A percentile compares a stretch with the other conserved stretches of the same genome.
These are phyloP conservation scores for Podospora appendiculata DNA, from an alignment of 495 filamentous ascomycete genomes.

Conservation along the genomic window DNA sequence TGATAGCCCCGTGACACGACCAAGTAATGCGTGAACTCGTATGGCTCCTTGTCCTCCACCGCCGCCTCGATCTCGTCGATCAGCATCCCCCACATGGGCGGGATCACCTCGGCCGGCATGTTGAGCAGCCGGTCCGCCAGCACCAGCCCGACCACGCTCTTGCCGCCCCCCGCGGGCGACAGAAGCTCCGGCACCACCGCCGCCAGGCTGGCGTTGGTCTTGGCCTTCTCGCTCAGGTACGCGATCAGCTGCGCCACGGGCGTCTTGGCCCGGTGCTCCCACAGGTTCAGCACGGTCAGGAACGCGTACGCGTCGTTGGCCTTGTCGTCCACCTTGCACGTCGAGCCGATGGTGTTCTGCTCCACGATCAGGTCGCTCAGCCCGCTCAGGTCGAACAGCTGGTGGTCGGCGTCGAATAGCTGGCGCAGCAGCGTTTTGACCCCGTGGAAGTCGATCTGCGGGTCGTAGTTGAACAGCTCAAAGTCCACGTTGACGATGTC, in stretches of 20 bases:
- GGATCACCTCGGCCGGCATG: conserved; percentile 82
- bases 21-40: conserved; percentile 87
- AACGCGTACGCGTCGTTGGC: conserved; percentile 94
- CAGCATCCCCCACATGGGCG: conserved; percentile 95
- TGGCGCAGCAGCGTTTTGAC: conserved; percentile 85
- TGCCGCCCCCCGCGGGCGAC: conserved; percentile 1
- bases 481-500: conserved; percentile 95
- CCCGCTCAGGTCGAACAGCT: conserved; percentile 77
- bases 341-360: conserved; percentile 83
- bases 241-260: conserved; percentile 58
- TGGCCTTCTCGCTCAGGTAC: conserved; percentile 61
- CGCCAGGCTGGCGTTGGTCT: conserved; percentile 20
- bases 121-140: conserved; percentile 91
- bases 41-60: conserved; percentile 84
- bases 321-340: conserved; percentile 90
- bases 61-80: conserved; percentile 88
- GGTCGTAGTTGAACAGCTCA: conserved; percentile 94
- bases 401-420: conserved; percentile 82
- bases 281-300: conserved; percentile 78
- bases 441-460: conserved; percentile 88
- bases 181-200: conserved; percentile 13
- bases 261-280: conserved; percentile 69
- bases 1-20: conserved; percentile 84
- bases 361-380: conserved; percentile 82
- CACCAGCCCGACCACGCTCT: conserved; percentile 66